phyloP scores from a whole-genome alignment of 2,329 filamentous ascomycete species.

The Colletotrichum lupini region DNA sequence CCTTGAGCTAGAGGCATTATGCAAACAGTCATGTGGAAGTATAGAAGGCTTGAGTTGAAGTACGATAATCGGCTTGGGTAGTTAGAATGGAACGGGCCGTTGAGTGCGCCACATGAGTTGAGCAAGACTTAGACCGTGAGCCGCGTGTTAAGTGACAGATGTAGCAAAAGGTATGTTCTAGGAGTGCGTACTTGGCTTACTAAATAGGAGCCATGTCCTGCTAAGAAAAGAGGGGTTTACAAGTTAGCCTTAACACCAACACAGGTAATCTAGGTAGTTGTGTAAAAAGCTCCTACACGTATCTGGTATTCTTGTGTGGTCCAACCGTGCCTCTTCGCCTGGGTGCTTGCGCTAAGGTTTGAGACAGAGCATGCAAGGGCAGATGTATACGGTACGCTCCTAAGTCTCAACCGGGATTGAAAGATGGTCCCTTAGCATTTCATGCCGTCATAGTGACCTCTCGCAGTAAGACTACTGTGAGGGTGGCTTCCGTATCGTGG shows the following conservation, averaged over 20 bases:
- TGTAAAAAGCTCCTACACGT: background rate
- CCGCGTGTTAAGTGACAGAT: background rate
- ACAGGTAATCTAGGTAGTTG: background rate
- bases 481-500: background rate
- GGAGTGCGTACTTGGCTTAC: too few species aligned
- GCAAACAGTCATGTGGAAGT: background rate
- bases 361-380: background rate
- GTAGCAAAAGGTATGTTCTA: background rate
- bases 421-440: background rate
- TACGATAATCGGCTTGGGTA: background rate
- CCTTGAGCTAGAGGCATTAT: background rate
- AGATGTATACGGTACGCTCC: background rate
- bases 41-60: background rate
- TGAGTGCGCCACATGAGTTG: background rate
- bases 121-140: background rate
- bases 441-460: background rate
- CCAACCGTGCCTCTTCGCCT: background rate
- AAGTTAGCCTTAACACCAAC: too few species aligned
- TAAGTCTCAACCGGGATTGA: background rate
- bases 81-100: background rate
- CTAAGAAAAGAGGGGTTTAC: too few species aligned
- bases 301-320: background rate
- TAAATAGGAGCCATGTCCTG: too few species aligned
- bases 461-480: background rate
- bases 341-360: background rate